phyloP scores from a whole-genome alignment of 257 asterid species.

The Linaria vulgaris region DNA sequence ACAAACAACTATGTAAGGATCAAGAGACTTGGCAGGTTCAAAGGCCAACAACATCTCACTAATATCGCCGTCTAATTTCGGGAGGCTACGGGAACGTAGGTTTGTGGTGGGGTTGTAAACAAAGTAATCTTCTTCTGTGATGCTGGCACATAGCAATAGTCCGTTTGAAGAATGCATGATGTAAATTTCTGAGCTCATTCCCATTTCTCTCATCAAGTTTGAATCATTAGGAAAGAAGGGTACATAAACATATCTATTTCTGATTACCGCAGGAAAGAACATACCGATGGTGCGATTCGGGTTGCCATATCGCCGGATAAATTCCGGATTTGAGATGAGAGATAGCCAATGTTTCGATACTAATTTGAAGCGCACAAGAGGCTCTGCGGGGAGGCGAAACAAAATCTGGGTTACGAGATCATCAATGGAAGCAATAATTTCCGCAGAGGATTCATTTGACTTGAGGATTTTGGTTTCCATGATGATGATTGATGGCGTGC shows the following conservation, averaged over 20 bases:
- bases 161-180: constrained; percentile 22
- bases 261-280: not conserved
- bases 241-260: not conserved
- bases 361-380: constrained; percentile 28
- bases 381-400: constrained; percentile 20
- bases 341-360: constrained; percentile 35
- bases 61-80: not conserved
- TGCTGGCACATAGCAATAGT: constrained; percentile 8
- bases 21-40: constrained; percentile 34
- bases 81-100: not conserved
- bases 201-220: no score
- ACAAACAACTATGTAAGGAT: constrained; percentile 30
- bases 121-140: not conserved
- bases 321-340: constrained; percentile 22
- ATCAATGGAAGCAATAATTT: constrained; percentile 21
- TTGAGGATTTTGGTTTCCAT: not conserved
- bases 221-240: not conserved
- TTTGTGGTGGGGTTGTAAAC: constrained; percentile 23
- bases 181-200: no score
- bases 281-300: constrained; percentile 12
- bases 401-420: constrained; percentile 30
- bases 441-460: constrained; percentile 3
- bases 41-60: constrained; percentile 27
- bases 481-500: no score
- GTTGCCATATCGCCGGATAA: not conserved